Evolutionary conservation across 331 rosid genomes (phyloP), one percentile per base, ranked within the genome.

Genomic region (Pyrus hybrid): DNA sequence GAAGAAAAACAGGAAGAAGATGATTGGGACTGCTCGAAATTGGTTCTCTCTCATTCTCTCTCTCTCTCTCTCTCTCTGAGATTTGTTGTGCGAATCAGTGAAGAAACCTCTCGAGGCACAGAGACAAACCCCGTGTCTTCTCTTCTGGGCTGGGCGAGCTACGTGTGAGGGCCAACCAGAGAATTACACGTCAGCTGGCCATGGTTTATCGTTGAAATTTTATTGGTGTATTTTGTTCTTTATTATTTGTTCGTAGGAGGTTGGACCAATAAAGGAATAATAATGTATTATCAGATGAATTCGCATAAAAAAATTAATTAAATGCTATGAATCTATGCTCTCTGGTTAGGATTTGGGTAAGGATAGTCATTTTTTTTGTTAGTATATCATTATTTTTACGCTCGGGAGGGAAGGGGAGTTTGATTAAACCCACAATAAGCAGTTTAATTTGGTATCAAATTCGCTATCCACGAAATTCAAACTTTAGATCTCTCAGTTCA

Each of bases 41-140:
- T 56, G 85, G 82, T 70, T 69, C 25, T 75, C 84, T 66, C 76
- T 75, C 93, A 85, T 91, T 84, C 63, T 87, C 79, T 80, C 20
- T 70, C 77, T 71, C 69, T 47, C 5, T 74, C 70, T 56, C 75
- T 45, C 49, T 35, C 49, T 56, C 4, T 58, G 53, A 70, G 76
- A 61, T 49, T 71, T 57, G 72, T 64, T 71, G 23, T 56, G 10
- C 45, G 70, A 77, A 75, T 68, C 78, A 56, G 60, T 29, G 74
- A 13, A 67, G 78, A 84, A 81, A 22, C 68, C 80, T 67, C 75
- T 77, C 37, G 75, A 79, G 13, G 66, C 30, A 18, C 29, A 62
- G 62, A 57, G 81, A 82, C 68, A 78, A 61, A 70, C 58, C 76
- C 60, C 45, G 16, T 67, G 37, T 5, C 20, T 17, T 49, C 7